These are phyloP conservation scores for Trichosporon sp. DNA, from an alignment of 1,284 basidiomycete genomes.

Conservation along the genomic window DNA sequence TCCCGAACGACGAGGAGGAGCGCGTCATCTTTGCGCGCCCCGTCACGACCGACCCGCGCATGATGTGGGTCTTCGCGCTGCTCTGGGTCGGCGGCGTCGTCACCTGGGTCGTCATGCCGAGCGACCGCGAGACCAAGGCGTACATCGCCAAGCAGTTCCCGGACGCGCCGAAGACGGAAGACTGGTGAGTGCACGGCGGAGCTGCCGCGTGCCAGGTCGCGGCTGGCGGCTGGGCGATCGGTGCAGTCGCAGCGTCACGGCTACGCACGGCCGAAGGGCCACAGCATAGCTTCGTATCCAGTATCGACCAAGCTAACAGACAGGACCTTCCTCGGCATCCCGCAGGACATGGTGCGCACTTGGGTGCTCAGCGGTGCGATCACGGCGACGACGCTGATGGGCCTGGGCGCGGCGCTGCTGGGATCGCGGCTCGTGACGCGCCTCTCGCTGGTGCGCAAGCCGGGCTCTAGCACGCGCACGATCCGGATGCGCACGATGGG, in stretches of 20 bases:
- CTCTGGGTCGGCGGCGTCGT: conserved; percentile 1
- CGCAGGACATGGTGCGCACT: conserved; percentile 6
- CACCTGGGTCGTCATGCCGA: conserved; percentile 10
- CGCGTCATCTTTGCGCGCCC: conserved; percentile 23
- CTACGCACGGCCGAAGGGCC: too few relatives aligned
- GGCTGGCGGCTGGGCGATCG: too few relatives aligned
- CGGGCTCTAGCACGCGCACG: not conserved
- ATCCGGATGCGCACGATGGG: conserved; percentile 14
- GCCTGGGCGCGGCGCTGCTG: conserved; percentile 5
- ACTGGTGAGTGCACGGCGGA: conserved; percentile 9
- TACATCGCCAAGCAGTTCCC: conserved; percentile 3
- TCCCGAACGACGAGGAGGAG: conserved; percentile 16
- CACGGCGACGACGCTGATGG: not conserved
- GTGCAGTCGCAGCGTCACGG: too few relatives aligned
- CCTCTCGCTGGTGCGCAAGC: conserved; percentile 14
- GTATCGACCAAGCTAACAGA: not conserved
- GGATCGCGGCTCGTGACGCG: conserved; percentile 15
- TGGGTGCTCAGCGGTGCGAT: conserved; percentile 9
- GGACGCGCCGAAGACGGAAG: not conserved
- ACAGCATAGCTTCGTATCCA: too few relatives aligned
- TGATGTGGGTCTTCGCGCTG: conserved; percentile 13
- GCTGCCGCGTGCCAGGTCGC: not conserved
- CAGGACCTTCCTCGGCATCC: conserved; percentile 14
- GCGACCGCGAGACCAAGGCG: not conserved
- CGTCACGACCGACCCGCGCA: not conserved